Base-by-base conservation (phyloP, 441 rosid species). In the Syzygium malaccense region DNA sequence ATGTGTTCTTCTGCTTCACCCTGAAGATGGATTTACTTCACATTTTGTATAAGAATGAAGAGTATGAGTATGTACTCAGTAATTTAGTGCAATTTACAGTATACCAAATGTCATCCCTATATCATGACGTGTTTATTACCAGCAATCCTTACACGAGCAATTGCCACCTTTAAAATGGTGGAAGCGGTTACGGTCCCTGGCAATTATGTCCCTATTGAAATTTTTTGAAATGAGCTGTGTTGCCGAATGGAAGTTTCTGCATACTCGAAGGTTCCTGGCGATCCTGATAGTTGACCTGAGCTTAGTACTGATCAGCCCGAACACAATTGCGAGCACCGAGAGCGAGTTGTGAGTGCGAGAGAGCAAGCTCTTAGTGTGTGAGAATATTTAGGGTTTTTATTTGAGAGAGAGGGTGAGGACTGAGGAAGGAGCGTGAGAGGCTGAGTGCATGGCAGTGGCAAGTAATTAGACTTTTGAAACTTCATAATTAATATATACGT, bases 271-370 rank as follows among this genome's bases (percentile, higher is more conserved):
- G 87, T 88, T 89, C 30, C 89, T 92, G 33, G 88, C 56, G 49
- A 90, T 55, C 56, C 86, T 88, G 55, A 89, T 87, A 41, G 88
- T 89, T 37, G 58, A 8, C 58, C 88, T 84, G 11, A 85, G 87
- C 8, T 56, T 86, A 41, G 45, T 41, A 83, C 85, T 88, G 19
- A 78, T 25, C 45, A 88, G 89, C 48, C 91, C 92, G 37, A 91
- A 96, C 62, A 96, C 96, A 92, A 96, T 94, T 33, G 96, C 98
- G 45, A 41, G 45, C 45, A 7, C 7, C 45, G 45, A 41, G 45
- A 41, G 45, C 45, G 45, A 41, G 45, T 41, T 41, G 45, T 6
- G 45, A 41, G 45, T 41, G 45, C 45, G 45, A 41, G 45, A 41
- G 45, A 41, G 45, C 45, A 5, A 41, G 45, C 45, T 41, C 45